Evolutionary conservation across 257 asterid genomes (phyloP), one percentile per base, ranked within the genome.

Genomic region (Fraxinus quadrangulata): DNA sequence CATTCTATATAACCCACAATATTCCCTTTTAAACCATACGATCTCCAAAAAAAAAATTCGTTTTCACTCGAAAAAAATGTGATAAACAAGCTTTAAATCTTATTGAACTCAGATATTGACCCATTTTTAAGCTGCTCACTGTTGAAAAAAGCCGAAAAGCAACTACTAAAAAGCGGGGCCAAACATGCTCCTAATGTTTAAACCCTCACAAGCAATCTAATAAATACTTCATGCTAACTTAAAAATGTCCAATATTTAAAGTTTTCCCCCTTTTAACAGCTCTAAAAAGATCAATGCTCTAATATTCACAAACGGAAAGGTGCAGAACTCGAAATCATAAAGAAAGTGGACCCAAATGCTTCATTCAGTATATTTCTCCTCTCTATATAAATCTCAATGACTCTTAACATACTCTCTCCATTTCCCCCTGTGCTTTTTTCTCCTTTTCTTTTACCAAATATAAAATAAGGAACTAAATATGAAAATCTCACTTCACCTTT

Each of bases 401-500:
- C 54, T 26, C 28, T 26, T 28, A 78, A 69, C 51, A 28, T 12
- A 13, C 8, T 33, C 54, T 59, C 74, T 54, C 36, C 74, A 24
- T 69, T 65, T 47, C 40, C 9, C 75, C 47, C 28, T 26, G 14
- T 73, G 23, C 24, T 49, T 59, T 31, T 16, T 14, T 47, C 70
- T 80, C 74, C 9, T 72, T 40, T 73, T 16, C 51, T 31, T 65
- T 72, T 13, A 19, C 40, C 51, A 10, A 40, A 40, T 9, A 9
- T 10, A 9, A 36, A 40, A 40, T 19, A 47, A 74, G 19, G 16
- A 76, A 77, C 7, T 40, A 82, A 83, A 73, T 37, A 86, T 85
- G 89, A 81, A 81, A 85, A 78, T 88, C 84, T 75, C 78, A 80
- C 31, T 71, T 49, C 72, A 80, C 72, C 59, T 88, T 69, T 76